A percentile compares a stretch with the other conserved stretches of the same genome.
These are phyloP conservation scores for Phytophthora hibernalis DNA, from an alignment of 352 stramenopile species.

Conservation along the genomic window DNA sequence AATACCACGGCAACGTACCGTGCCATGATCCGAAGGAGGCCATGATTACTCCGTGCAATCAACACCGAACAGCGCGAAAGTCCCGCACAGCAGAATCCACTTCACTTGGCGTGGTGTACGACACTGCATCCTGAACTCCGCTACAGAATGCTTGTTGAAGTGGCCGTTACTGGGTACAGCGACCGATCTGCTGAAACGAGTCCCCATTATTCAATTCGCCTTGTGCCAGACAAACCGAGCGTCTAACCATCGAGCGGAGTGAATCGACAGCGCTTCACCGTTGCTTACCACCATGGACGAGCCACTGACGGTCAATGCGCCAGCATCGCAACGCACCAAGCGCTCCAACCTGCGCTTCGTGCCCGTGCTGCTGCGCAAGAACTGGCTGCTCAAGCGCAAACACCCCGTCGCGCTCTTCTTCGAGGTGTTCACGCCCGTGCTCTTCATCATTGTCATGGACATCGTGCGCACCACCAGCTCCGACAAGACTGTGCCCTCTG, in stretches of 20 bases:
- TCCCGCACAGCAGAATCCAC: constrained; percentile 15
- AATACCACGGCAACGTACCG: background rate
- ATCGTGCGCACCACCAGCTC: constrained; percentile 53
- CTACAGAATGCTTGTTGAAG: constrained; percentile 15
- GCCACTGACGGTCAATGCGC: constrained; percentile 24
- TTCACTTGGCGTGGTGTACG: constrained; percentile 4
- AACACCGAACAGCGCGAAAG: constrained; percentile 4
- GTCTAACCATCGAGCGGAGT: background rate
- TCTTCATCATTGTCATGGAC: constrained; percentile 69
- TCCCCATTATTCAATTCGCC: constrained; percentile 22
- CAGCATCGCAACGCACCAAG: constrained; percentile 3
- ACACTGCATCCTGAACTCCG: background rate
- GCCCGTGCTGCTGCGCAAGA: constrained; percentile 74
- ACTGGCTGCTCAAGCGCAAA: constrained; percentile 81
- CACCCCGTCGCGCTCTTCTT: constrained; percentile 55
- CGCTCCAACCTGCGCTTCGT: constrained; percentile 52
- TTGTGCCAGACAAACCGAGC: background rate
- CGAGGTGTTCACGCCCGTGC: constrained; percentile 65
- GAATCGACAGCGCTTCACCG: background rate
- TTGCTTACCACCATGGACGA: constrained; percentile 18
- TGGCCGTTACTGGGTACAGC: constrained; percentile 12
- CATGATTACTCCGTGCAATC: constrained; percentile 14
- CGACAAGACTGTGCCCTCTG: constrained; percentile 41
- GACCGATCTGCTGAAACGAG: constrained; percentile 3
- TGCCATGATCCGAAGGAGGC: background rate